Base-by-base conservation (phyloP, 768 basidiomycete species). In the Podaxis sp. region DNA sequence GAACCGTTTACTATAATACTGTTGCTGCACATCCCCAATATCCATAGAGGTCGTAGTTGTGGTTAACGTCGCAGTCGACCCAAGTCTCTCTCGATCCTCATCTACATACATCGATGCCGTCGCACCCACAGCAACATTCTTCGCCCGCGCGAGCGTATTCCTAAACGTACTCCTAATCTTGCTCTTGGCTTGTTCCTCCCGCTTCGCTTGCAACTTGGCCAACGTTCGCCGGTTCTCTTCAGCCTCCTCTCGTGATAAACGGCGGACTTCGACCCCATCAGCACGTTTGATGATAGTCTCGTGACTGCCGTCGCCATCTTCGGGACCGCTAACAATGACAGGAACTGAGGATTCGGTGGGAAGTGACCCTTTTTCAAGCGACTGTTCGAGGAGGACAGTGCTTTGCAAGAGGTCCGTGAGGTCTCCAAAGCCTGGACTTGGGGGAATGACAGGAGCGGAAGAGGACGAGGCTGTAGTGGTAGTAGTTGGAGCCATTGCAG, bases 331-430 rank as follows among this genome's bases (percentile, higher is more conserved):
- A 17, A 60, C 60, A 57, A 64, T 52, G 8, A 48, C 51, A 42
- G 48, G 58, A 49, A 60, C 51, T 6, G 38, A 24, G n/a, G 67
- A 65, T 59, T 82, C 81, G 53, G 71, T 72, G 1, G 80, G 80
- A 13, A 82, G 69, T 54, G 81, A 80, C 3, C 85, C 85, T 30
- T 76, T 76, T 48, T 77, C 78, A 44, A 90, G 74, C 61, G 77
- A 78, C 68, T 79, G 70, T 74, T 89, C 87, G 52, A 89, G 70
- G 58, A 83, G 67, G 33, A 87, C 83, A 6, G 88, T 84, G 56
- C 87, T 84, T 49, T 83, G 81, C 28, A 89, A 68, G 52, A 90
- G 72, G 36, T 76, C 71, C 3, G 83, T 78, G 60, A 90, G 69
- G 52, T 89, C 88, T 2, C 80, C 81, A 36, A 66, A 73, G 6